phyloP scores from a whole-genome alignment of 345 rosid genomes.

The Populus ilicifolia region DNA sequence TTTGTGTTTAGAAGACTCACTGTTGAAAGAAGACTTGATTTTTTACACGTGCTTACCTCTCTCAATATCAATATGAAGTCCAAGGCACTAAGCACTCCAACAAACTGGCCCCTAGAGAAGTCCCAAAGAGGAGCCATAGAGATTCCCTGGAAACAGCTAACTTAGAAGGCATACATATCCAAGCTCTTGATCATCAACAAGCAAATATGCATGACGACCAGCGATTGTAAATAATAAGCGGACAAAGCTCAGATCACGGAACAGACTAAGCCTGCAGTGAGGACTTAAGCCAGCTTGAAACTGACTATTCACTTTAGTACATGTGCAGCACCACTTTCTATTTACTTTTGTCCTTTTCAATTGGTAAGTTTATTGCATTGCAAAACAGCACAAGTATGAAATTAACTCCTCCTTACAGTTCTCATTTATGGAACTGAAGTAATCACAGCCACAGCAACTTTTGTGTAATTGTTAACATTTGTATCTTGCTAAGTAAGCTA shows the following conservation, averaged over 20 bases:
- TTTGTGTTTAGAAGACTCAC: constrained; percentile 1
- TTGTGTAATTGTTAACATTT: background rate
- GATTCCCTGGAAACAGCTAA: constrained; percentile 33
- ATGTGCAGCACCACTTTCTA: background rate
- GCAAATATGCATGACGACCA: constrained; percentile 12
- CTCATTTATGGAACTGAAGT: background rate
- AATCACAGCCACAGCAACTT: background rate
- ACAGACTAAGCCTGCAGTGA: background rate
- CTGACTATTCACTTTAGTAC: background rate
- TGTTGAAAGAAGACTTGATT: background rate
- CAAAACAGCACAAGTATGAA: background rate
- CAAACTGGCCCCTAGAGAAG: constrained; percentile 25
- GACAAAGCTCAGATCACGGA: background rate
- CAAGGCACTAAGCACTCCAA: constrained; percentile 32
- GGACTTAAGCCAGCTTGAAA: background rate
- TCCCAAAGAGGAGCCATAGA: constrained; percentile 37
- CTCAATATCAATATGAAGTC: constrained; percentile 33
- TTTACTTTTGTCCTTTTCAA: background rate
- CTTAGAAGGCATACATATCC: constrained; percentile 27
- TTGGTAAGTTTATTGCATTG: background rate
- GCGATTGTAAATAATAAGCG: background rate
- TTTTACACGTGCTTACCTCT: constrained; percentile 22
- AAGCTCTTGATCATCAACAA: constrained; percentile 25
- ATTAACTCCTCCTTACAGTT: background rate
- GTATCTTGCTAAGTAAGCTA: background rate